Base-by-base conservation (phyloP, 768 basidiomycete genomes). In the Collybiopsis luxurians region DNA sequence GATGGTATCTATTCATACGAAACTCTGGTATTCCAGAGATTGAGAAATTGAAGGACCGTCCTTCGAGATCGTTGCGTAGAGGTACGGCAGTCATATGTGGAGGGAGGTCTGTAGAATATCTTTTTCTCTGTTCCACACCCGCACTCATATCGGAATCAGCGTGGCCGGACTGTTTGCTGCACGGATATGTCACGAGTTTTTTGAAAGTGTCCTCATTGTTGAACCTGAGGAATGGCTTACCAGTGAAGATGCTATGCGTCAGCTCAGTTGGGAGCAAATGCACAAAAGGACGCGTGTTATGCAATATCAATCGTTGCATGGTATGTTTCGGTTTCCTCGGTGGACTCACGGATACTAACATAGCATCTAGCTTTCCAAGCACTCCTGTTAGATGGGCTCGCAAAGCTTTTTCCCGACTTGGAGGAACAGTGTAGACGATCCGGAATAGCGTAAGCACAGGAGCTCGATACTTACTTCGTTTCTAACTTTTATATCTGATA, bases 171-270 rank as follows among this genome's bases (percentile, higher is more conserved):
- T 69, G 10, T 51, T 68, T 12, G 46, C 65, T 10, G 68, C 68
- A 0, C 54, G 65, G n/a, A 60, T 66, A 1, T 69, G 68, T 48
- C 53, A 61, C 5, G 61, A 66, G 40, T 67, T 67, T 55, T 69
- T 68, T 55, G 65, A 67, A 17, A 44, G 58, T n/a, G 68, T 69
- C 39, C 28, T 69, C 10, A 60, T 69, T n/a, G 59, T 69, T 21
- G 68, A 69, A 43, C 54, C 68, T 1, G 68, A 69, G 36, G 60
- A 40, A 27, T 64, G 64, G 63, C 31, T 63, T 9, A 43, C 50
- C 10, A 59, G 58, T 21, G 55, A 62, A 26, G 58, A 59, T 13
- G 63, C 42, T 23, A 38, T 53, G 19, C 31, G 31, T 4, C 44
- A 26, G 10, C 23, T 51, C 28, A 23, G 27, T 21, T 34, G 52